Evolutionary conservation across 208 protist genomes (phyloP), one percentile per base, ranked within the genome.

Genomic region (Porcisia deanei): DNA sequence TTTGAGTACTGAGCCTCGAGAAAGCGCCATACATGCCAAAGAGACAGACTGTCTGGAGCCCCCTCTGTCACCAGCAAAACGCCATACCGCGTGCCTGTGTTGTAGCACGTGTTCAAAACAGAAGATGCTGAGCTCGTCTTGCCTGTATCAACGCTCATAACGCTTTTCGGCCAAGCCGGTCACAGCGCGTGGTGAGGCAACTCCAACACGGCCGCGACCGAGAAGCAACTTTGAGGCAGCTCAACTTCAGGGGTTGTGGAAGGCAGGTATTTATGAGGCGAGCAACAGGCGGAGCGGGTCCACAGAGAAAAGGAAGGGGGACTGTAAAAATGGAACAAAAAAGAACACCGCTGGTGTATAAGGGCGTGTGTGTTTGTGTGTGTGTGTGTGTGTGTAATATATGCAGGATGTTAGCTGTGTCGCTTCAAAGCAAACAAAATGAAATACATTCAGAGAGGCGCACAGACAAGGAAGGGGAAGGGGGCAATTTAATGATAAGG

Each of bases 61-160:
- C 84, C 87, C 41, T 77, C 73, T 71, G 79, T 77, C 22, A 91
- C 43, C 41, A 91, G 73, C 47, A 88, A 73, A 0, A 91, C 73
- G 43, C 61, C 81, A 39, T 83, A 86, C 16, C 76, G 84, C 6
- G 55, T 61, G 1, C 73, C 68, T 39, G 78, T 79, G 71, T 88
- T 88, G 41, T 84, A 78, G 64, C 52, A 39, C 39, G 22, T 66
- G 22, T 47, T 39, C 8, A 64, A 55, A 20, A 61, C 61, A 8
- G 30, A 9, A 5, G 45, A 53, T 2, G 22, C 43, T n/a, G 9
- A 41, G 9, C 8, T 10, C 16, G 4, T 49, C 7, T 18, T 6
- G 30, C 39, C 30, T 18, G 14, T 39, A 37, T 8, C 16, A 18
- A 34, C 1, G 14, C 10, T 47, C 60, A 41, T 18, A 45, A 65